Base-by-base conservation (phyloP, 345 rosid species). In the Salix suchowensis region DNA sequence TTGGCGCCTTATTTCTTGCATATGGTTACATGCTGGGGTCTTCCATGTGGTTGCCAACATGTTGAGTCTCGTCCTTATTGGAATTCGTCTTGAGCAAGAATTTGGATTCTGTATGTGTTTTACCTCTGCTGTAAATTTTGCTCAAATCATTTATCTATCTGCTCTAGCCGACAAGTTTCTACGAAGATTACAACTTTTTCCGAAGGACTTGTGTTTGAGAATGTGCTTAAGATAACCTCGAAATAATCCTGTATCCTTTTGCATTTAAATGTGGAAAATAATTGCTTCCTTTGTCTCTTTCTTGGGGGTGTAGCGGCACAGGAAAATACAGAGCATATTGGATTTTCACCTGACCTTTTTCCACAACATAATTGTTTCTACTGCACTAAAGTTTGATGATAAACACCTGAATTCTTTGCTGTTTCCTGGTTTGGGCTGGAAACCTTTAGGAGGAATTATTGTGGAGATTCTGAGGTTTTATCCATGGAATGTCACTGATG, bases 21-120 rank as follows among this genome's bases (percentile, higher is more conserved):
- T 82, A 16, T 82, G 84, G 84, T 78, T 82, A 44, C 84, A 82
- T 21, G 84, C 84, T 18, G 84, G 84, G 4, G 79, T 82, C 42
- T 82, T 82, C 70, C 84, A 82, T 60, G 13, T 82, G 52, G 76
- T 82, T 65, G 84, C 84, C 48, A 82, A 82, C 62, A 82, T 82
- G 84, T 34, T 82, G 36, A 82, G 84, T 37, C 74, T 73, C 39
- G n/a, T 84, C 15, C 67, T 75, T 61, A 75, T 80, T 32, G 80
- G 82, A 67, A 77, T 81, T 40, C 78, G 79, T 23, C 87, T 77
- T 18, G 74, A 79, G 68, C 71, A 71, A 68, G 76, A 84, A 74
- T 61, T 74, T 77, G 78, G 73, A 6, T 77, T 68, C 55, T 42
- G 71, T 83, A 82, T 42, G 76, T 65, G 32, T 32, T 50, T 76